These are phyloP conservation scores for Leersia perrieri DNA, from an alignment of 176 grass and related monocot genomes.

Conservation along the genomic window DNA sequence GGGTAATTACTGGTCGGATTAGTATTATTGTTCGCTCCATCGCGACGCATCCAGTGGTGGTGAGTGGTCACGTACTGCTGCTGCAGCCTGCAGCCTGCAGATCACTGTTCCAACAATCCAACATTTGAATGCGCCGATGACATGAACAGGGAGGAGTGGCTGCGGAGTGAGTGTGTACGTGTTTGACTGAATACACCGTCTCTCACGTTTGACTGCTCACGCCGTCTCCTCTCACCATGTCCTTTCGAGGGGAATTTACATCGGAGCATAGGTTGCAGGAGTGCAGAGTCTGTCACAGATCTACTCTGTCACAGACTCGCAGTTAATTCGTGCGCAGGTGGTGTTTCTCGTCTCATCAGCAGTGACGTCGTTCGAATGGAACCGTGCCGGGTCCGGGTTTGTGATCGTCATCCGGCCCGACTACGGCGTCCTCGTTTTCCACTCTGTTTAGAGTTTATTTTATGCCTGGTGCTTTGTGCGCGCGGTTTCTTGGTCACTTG, in stretches of 20 bases:
- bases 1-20: neutral
- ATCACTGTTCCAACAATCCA: too few relatives aligned
- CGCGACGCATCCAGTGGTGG: neutral
- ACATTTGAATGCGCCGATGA: neutral
- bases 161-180: neutral
- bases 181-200: too few relatives aligned
- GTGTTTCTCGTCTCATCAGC: constrained; percentile 20
- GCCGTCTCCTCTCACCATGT: neutral
- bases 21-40: neutral
- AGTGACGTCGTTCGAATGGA: neutral
- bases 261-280: neutral
- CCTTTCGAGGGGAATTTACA: neutral
- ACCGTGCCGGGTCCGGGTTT: neutral
- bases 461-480: constrained; percentile 35
- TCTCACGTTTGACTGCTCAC: too few relatives aligned
- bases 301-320: neutral
- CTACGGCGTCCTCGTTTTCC: neutral
- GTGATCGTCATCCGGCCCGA: neutral
- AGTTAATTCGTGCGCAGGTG: constrained; percentile 4
- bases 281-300: too few relatives aligned
- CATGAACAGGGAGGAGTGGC: neutral
- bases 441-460: neutral
- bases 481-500: constrained; percentile 20
- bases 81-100: neutral
- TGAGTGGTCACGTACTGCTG: too few relatives aligned